Percentiles rank a stretch among this genome's conserved stretches.
These are phyloP conservation scores for Anastatica hierochuntica DNA, from an alignment of 345 rosid genomes.

Conservation along the genomic window DNA sequence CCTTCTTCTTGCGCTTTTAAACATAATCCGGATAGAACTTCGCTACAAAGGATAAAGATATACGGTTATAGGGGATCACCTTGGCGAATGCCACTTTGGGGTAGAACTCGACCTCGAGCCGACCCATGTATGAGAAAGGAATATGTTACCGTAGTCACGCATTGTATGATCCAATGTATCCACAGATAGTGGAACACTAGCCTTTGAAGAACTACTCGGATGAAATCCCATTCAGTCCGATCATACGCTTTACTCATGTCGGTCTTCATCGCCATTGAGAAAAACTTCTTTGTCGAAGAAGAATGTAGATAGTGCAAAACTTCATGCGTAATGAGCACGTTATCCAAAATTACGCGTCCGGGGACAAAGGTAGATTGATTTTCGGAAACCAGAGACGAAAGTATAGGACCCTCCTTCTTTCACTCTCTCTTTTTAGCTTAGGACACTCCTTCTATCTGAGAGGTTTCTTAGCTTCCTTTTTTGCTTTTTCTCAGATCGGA, in stretches of 20 bases:
- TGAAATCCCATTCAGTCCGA: background rate
- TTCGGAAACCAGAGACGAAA: background rate
- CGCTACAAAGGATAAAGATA: background rate
- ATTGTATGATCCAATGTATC: background rate
- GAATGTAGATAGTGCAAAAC: background rate
- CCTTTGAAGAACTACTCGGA: background rate
- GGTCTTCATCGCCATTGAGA: background rate
- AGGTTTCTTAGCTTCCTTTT: no score
- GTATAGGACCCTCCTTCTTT: no score
- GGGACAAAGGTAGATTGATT: background rate
- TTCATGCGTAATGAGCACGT: background rate
- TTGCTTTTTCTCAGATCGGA: no score
- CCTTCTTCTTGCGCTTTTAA: no score
- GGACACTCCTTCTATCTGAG: no score
- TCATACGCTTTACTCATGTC: background rate
- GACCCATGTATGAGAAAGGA: background rate
- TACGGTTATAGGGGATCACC: background rate
- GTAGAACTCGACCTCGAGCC: background rate
- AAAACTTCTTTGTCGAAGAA: background rate
- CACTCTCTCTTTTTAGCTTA: no score
- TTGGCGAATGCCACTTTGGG: background rate
- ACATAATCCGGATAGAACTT: no score
- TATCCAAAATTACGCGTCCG: background rate
- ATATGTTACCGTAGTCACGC: background rate
- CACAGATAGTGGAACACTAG: background rate